Percentiles rank a stretch among this genome's conserved stretches.
phyloP scores from a whole-genome alignment of 2,329 filamentous ascomycete genomes.

The Neofusicoccum parvum region DNA sequence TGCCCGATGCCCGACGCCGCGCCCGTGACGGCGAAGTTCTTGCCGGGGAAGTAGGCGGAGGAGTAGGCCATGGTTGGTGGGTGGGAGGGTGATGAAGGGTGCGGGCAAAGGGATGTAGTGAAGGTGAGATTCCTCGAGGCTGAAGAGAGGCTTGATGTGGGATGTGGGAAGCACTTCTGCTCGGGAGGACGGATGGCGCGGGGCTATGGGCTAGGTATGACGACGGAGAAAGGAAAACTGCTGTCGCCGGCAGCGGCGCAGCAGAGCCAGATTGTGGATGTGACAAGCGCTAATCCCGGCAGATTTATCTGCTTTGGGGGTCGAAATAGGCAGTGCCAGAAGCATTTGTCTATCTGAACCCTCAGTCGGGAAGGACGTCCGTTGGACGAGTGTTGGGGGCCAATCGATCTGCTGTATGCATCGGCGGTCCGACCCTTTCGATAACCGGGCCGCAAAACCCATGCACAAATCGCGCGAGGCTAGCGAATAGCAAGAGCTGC shows the following conservation, averaged over 20 bases:
- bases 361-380: not conserved
- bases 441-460: not conserved
- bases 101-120: too few species aligned
- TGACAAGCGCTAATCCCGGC: too few species aligned
- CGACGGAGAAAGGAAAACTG: not conserved
- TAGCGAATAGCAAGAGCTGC: too few species aligned
- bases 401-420: not conserved
- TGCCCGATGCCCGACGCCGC: constrained; percentile 36
- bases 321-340: not conserved
- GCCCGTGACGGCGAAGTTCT: constrained; percentile 36
- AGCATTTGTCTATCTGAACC: not conserved
- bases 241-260: too few species aligned
- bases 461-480: not conserved
- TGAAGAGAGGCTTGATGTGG: not conserved
- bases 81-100: not conserved
- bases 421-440: not conserved
- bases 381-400: not conserved
- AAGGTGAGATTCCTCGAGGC: not conserved
- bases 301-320: too few species aligned
- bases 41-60: constrained; percentile 26
- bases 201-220: not conserved
- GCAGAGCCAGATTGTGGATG: too few species aligned
- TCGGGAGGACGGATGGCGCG: not conserved
- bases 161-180: not conserved
- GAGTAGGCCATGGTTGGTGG: not conserved